phyloP scores from a whole-genome alignment of 2,329 filamentous ascomycete genomes.

The Diplodia mutila region DNA sequence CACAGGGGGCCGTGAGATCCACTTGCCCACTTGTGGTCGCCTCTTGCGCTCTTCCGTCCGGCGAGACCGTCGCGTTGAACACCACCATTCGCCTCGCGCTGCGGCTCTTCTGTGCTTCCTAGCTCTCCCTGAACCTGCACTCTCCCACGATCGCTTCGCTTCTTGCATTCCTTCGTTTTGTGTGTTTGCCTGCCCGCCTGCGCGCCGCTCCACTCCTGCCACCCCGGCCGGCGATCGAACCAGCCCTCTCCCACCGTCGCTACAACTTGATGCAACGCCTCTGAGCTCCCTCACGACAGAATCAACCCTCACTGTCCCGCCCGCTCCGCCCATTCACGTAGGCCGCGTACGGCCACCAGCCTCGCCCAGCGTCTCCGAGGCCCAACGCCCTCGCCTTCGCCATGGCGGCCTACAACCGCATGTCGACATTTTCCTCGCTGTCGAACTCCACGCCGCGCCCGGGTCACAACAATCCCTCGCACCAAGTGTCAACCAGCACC shows the following conservation, averaged over 20 bases:
- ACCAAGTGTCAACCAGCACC: constrained; percentile 89
- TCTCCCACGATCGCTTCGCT: constrained; percentile 18
- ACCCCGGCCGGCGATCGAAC: constrained; percentile 14
- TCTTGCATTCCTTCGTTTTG: constrained; percentile 14
- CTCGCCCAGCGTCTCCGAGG: constrained; percentile 7
- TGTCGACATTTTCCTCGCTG: constrained; percentile 64
- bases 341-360: constrained; percentile 2
- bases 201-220: constrained; percentile 5
- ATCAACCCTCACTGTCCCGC: background rate
- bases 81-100: constrained; percentile 20
- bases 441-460: constrained; percentile 60
- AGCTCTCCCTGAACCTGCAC: constrained; percentile 9
- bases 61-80: constrained; percentile 21
- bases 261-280: constrained; percentile 17
- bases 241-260: constrained; percentile 11
- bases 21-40: constrained; percentile 18
- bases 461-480: constrained; percentile 64
- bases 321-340: background rate
- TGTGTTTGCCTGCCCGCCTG: constrained; percentile 6
- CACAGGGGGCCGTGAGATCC: constrained; percentile 21
- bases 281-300: background rate
- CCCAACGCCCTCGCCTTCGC: constrained; percentile 1
- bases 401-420: constrained; percentile 58
- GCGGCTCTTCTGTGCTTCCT: constrained; percentile 8
- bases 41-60: constrained; percentile 21